Conservation (phyloP, 1,139 yeast genomes). For the Lodderomyces margitis region DNA sequence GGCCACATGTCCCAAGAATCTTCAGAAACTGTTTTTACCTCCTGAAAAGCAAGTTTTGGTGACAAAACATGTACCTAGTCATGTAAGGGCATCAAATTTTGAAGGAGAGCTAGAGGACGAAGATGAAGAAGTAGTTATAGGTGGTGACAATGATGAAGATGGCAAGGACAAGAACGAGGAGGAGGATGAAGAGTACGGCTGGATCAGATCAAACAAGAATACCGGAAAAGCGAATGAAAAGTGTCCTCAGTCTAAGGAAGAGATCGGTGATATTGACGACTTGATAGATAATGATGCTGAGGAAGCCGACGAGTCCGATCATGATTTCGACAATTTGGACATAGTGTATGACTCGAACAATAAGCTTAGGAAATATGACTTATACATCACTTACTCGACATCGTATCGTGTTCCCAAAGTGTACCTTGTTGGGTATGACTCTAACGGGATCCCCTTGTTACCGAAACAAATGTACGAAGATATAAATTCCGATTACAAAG, state of each 20-base stretch:
- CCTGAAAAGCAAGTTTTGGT: slow-evolving; percentile 81
- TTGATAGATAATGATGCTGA: slow-evolving; percentile 39
- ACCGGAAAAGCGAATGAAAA: not conserved
- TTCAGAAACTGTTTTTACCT: slow-evolving; percentile 73
- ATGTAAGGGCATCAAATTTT: slow-evolving; percentile 63
- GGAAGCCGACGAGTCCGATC: slow-evolving; percentile 29
- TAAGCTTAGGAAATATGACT: slow-evolving; percentile 69
- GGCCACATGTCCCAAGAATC: slow-evolving; percentile 67
- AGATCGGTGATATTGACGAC: slow-evolving; percentile 37
- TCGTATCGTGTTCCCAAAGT: slow-evolving; percentile 95
- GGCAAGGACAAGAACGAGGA: slow-evolving; percentile 15
- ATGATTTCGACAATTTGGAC: slow-evolving; percentile 36
- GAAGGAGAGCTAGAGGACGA: slow-evolving; percentile 47
- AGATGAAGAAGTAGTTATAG: slow-evolving; percentile 14
- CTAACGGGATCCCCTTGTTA: slow-evolving; percentile 79
- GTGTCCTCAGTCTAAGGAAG: slow-evolving; percentile 10
- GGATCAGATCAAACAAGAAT: slow-evolving; percentile 6
- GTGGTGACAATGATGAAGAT: slow-evolving; percentile 3
- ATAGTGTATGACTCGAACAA: slow-evolving; percentile 24
- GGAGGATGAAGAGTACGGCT: slow-evolving; percentile 8
- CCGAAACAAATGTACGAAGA: slow-evolving; percentile 95
- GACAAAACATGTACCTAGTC: slow-evolving; percentile 86
- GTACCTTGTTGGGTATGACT: slow-evolving; percentile 83
- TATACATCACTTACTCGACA: slow-evolving; percentile 89
- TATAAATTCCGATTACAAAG: slow-evolving; percentile 84